Conservation (phyloP, 495 filamentous ascomycete genomes). For the Annulohypoxylon bovei region DNA sequence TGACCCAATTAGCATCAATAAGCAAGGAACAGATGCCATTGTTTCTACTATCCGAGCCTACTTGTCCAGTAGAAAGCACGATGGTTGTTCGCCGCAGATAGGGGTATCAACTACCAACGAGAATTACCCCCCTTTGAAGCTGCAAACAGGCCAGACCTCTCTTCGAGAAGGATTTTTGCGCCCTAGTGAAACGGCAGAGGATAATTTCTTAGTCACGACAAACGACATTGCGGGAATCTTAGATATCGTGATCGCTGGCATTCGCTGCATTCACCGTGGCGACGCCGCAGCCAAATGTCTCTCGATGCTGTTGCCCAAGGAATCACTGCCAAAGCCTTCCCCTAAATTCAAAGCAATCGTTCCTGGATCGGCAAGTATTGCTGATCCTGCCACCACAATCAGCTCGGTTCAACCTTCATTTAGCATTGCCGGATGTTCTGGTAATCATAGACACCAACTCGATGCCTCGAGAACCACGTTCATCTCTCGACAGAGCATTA, state of each 20-base stretch:
- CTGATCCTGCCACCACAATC: conserved; percentile 45
- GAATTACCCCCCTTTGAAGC: conserved; percentile 2
- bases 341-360: conserved; percentile 29
- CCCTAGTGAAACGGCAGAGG: not conserved
- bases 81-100: conserved; percentile 1
- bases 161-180: not conserved
- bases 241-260: conserved; percentile 36
- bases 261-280: conserved; percentile 23
- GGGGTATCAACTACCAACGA: not conserved
- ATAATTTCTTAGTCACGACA: conserved; percentile 38
- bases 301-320: conserved; percentile 36
- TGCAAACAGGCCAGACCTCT: not conserved
- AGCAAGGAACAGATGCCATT: conserved; percentile 32
- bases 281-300: conserved; percentile 13
- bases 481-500: conserved; percentile 46
- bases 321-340: conserved; percentile 25
- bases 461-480: conserved; percentile 36
- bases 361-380: conserved; percentile 31
- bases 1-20: conserved; percentile 19
- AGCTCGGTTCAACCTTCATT: conserved; percentile 39
- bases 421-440: conserved; percentile 15
- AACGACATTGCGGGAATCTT: conserved; percentile 40
- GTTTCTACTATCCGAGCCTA: conserved; percentile 35
- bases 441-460: not conserved
- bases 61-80: conserved; percentile 32